Evolutionary conservation across 257 asterid genomes (phyloP).

Genomic region (Lithospermum erythrorhizon): DNA sequence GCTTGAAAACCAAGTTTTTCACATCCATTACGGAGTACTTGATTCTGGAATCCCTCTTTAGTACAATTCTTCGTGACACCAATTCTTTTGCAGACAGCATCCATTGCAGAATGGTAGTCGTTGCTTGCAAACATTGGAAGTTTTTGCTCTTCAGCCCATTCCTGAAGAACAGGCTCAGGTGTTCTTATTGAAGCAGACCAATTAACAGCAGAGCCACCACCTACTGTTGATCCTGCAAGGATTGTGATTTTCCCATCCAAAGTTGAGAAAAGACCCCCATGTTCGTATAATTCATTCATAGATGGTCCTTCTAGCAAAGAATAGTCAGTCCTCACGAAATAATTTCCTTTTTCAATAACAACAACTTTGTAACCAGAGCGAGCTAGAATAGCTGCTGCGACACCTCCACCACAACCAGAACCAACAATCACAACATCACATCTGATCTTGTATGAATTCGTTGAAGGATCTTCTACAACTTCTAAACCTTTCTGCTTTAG

Average conservation of each 20-base stretch:
- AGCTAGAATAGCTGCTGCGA: conserved; percentile 71
- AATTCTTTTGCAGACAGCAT: conserved; percentile 50
- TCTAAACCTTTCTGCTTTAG: conserved; percentile 40
- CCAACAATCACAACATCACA: conserved; percentile 81
- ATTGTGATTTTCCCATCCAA: conserved; percentile 54
- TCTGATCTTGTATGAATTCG: conserved; percentile 26
- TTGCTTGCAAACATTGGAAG: conserved; percentile 31
- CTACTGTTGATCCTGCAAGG: conserved; percentile 80
- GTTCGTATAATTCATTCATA: conserved; percentile 43
- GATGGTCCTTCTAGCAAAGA: conserved; percentile 82
- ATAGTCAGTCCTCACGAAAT: conserved; percentile 44
- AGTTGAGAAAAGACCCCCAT: conserved; percentile 59
- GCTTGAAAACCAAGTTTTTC: conserved; percentile 46
- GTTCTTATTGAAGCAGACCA: conserved; percentile 79
- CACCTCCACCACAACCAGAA: conserved; percentile 89
- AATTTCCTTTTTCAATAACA: conserved; percentile 73
- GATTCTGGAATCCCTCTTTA: conserved; percentile 68
- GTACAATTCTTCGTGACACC: conserved; percentile 51
- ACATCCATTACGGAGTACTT: conserved; percentile 60
- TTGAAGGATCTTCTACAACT: conserved; percentile 20
- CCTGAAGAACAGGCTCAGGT: conserved; percentile 39
- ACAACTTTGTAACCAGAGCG: conserved; percentile 60
- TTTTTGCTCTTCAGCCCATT: conserved; percentile 40
- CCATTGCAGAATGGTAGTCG: conserved; percentile 49
- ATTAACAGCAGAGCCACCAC: conserved; percentile 89